Conservation (phyloP, 495 filamentous ascomycete species). For the Podospora pseudoanserina region DNA sequence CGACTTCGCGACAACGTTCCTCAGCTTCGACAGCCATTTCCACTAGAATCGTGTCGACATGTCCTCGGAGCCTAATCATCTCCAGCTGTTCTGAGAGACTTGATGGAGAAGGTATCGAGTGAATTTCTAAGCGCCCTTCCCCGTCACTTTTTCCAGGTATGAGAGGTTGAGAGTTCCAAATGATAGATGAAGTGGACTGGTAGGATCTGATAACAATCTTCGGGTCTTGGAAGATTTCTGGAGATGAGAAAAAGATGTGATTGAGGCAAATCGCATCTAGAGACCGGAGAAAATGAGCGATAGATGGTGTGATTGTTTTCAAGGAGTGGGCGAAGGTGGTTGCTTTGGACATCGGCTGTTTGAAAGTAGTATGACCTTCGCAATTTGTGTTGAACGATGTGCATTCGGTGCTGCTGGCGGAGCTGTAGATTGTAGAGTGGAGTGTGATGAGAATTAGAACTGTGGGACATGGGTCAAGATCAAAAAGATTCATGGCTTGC, state of each 20-base stretch:
- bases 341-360: neutral
- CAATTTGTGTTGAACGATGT: neutral
- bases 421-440: neutral
- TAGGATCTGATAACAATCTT: neutral
- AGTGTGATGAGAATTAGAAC: constrained; percentile 1
- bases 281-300: neutral
- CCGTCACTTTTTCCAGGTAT: neutral
- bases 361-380: neutral
- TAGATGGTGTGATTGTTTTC: neutral
- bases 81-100: neutral
- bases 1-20: neutral
- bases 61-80: neutral
- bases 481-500: neutral
- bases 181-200: neutral
- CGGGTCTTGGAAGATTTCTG: neutral
- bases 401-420: neutral
- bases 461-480: neutral
- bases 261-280: neutral
- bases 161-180: neutral
- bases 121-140: neutral
- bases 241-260: neutral
- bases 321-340: neutral
- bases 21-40: constrained; percentile 1
- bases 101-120: neutral
- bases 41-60: neutral